Base-by-base conservation (phyloP, 169 alveolate species). In the Theileria annulata region DNA sequence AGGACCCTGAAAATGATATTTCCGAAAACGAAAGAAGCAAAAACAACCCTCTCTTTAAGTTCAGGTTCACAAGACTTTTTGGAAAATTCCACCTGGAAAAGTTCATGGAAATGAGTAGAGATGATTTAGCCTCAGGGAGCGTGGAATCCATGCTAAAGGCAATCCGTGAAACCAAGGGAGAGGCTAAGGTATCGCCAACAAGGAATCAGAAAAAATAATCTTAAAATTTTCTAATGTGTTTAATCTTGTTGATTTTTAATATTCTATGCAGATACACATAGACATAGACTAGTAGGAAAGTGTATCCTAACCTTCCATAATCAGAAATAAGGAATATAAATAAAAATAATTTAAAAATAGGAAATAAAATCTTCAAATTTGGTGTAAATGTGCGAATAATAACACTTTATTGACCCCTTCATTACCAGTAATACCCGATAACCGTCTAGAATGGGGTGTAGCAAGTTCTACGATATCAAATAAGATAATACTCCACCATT, bases 1-100 rank as follows among this genome's bases (percentile, higher is more conserved):
- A 81, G 48, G 94, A 89, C 42, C 94, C 94, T 0, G 82, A 71
- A n/a, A 86, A 89, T 48, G 92, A 78, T 62, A 86, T 89, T 19
- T 87, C 82, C 47, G 89, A 75, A 66, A 28, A 77, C 31, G 93
- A 88, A 80, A 84, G 80, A 49, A 84, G 90, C 60, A 86, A 85
- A 63, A 67, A 89, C 62, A 85, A 89, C 67, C 87, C 88, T 9
- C 76, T 89, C 48, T 89, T 89, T 72, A 79, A 87, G 35, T 89
- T 89, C 78, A 86, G 94, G 28, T 77, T 89, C 71, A 76, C 80
- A 21, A 81, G 87, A 58, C 77, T 89, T 42, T 89, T 89, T 62
- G 60, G 88, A 42, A 59, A 56, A 8, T 71, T 76, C 35, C 73
- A 82, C 73, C 68, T 85, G 47, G 85, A 89, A 64, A 72, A 82